Percentiles rank a stretch among this genome's conserved stretches.
phyloP scores from a whole-genome alignment of 305 asterid species.

The Vinca major region DNA sequence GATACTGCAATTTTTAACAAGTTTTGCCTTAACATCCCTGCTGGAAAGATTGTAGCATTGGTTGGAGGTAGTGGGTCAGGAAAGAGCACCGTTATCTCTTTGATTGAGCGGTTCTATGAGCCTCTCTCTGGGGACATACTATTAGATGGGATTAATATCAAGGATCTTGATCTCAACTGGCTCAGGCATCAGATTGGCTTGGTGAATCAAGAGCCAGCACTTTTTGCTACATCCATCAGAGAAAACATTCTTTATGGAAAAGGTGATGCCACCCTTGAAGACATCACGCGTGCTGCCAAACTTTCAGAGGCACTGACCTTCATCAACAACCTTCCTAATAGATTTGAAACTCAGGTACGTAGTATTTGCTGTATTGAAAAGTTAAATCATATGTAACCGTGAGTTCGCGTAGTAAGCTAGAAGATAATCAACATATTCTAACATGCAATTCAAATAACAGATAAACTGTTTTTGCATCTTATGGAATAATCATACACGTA shows the following conservation, averaged over 20 bases:
- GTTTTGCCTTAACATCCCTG: slow-evolving; percentile 62
- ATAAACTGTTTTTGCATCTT: too few relatives aligned
- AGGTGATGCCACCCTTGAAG: slow-evolving; percentile 62
- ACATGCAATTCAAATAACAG: too few relatives aligned
- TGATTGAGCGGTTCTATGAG: slow-evolving; percentile 90
- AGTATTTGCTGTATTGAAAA: too few relatives aligned
- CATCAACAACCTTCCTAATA: slow-evolving; percentile 75
- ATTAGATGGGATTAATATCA: slow-evolving; percentile 59
- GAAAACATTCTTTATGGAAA: slow-evolving; percentile 89
- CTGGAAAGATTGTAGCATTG: slow-evolving; percentile 86
- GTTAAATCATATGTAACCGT: too few relatives aligned
- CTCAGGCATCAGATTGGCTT: slow-evolving; percentile 78
- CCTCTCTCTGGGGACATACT: slow-evolving; percentile 58
- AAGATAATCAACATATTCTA: too few relatives aligned
- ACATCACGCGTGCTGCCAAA: slow-evolving; percentile 68
- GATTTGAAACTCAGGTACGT: slow-evolving; percentile 86
- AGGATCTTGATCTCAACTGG: slow-evolving; percentile 73
- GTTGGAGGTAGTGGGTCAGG: slow-evolving; percentile 99
- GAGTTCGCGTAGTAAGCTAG: too few relatives aligned
- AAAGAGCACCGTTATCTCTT: slow-evolving; percentile 83
- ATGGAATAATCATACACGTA: too few relatives aligned
- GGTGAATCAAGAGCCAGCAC: slow-evolving; percentile 95
- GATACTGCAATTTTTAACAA: slow-evolving; percentile 62
- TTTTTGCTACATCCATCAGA: slow-evolving; percentile 82
- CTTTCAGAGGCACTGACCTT: slow-evolving; percentile 87